Percentiles rank a stretch among this genome's conserved stretches.
These are phyloP conservation scores for Malassezia arunalokei DNA, from an alignment of 1,284 basidiomycete species.

Conservation along the genomic window DNA sequence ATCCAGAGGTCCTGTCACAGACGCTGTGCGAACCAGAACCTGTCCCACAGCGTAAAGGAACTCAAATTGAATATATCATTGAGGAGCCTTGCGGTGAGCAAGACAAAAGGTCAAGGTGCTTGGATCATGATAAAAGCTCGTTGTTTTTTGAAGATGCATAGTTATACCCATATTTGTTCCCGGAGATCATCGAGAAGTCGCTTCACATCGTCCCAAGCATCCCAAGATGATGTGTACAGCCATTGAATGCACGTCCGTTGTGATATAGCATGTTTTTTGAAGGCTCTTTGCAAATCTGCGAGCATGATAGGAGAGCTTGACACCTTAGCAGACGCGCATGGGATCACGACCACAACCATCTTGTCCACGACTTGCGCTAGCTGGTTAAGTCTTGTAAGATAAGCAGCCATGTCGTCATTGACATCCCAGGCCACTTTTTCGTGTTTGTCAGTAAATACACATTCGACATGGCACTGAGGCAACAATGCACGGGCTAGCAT, in stretches of 20 bases:
- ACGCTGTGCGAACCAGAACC: slow-evolving; percentile 11
- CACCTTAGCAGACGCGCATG: neutral
- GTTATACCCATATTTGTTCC: neutral
- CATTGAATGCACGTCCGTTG: neutral
- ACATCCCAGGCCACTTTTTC: neutral
- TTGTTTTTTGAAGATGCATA: neutral
- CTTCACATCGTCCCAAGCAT: neutral
- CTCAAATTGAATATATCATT: slow-evolving; percentile 6
- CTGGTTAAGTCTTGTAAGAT: slow-evolving; percentile 8
- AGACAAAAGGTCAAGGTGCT: neutral
- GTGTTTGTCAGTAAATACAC: neutral
- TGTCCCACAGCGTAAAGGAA: neutral
- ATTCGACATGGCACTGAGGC: slow-evolving; percentile 12
- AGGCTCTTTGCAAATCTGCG: neutral
- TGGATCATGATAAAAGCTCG: neutral
- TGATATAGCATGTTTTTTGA: neutral
- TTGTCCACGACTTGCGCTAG: slow-evolving; percentile 3
- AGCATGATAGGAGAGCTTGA: neutral
- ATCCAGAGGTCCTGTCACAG: neutral
- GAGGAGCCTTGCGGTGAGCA: neutral
- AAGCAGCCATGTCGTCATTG: neutral
- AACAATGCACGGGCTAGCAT: slow-evolving; percentile 10
- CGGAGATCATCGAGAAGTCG: neutral
- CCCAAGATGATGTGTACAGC: neutral
- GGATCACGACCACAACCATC: slow-evolving; percentile 2